Conservation (phyloP, 2,329 filamentous ascomycete species). For the Penicillium sp. region DNA sequence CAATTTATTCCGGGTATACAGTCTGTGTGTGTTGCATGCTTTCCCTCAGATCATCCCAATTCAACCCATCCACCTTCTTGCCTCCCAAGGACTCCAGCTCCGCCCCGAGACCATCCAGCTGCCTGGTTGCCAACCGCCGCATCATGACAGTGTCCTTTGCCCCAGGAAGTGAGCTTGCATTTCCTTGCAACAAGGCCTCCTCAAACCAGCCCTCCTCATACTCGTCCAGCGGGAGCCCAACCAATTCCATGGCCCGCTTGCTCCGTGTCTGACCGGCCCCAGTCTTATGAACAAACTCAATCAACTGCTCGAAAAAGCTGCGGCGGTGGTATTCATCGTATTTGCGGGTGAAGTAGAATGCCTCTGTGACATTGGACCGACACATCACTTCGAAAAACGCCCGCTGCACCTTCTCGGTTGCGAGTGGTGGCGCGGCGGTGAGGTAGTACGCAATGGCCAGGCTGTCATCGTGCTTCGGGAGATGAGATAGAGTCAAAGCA, state of each 20-base stretch:
- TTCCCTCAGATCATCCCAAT: constrained; percentile 48
- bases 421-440: constrained; percentile 68
- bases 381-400: constrained; percentile 67
- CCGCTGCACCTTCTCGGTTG: constrained; percentile 57
- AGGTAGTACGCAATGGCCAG: constrained; percentile 75
- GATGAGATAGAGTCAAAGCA: constrained; percentile 58
- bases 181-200: constrained; percentile 60
- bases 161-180: constrained; percentile 59
- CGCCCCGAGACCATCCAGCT: constrained; percentile 32
- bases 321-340: constrained; percentile 59
- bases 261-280: constrained; percentile 42
- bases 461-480: constrained; percentile 56
- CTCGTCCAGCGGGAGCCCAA: constrained; percentile 65
- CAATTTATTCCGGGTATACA: constrained; percentile 15
- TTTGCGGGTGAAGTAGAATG: constrained; percentile 66
- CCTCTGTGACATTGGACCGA: constrained; percentile 63
- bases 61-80: constrained; percentile 48
- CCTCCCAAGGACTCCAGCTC: constrained; percentile 41
- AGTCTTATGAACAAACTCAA: constrained; percentile 54
- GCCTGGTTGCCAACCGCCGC: constrained; percentile 65
- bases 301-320: constrained; percentile 62
- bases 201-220: constrained; percentile 72
- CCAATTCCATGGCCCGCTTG: constrained; percentile 61
- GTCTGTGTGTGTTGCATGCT: constrained; percentile 30
- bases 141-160: constrained; percentile 71